Evolutionary conservation across 768 basidiomycete species (phyloP), one percentile per base, ranked within the genome.

Genomic region (Mycena kentingensis): DNA sequence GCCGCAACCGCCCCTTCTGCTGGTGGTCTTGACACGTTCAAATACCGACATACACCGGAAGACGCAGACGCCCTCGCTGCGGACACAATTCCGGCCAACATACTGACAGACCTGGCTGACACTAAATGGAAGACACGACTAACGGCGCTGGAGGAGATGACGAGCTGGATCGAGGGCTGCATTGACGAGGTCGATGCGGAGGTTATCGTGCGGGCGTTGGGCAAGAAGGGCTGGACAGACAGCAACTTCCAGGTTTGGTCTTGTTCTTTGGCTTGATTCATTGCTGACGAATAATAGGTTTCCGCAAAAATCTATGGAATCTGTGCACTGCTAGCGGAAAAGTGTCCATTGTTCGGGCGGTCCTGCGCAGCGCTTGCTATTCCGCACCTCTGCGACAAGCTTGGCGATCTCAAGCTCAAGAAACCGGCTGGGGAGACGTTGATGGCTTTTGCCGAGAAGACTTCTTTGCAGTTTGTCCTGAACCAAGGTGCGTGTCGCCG

Each of bases 221-320:
- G 82, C 3, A 98, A 96, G 77, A 93, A 90, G 58, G 93, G 95
- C 2, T 98, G 93, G 94, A 81, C 78, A n/a, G 97, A 99, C 73
- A 98, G 97, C 77, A 99, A 98, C 64, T 99, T 99, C 60, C 96
- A 99, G 75, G 95, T 90, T 54, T 50, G 70, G 63, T 5, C 26
- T 21, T 25, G 12, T 44, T 35, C n/a, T 51, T 38, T 54, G 26
- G 8, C 22, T 11, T 47, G 3, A 19, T 16, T 28, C 21, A 45
- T 24, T 13, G 13, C 44, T 27, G 38, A 39, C 31, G 41, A 35
- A 27, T 29, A 45, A 22, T 48, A 98, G 94, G 95, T 99, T 39
- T 94, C 91, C 5, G 77, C 86, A 15, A 98, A 95, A 69, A 68
- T 98, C 44, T 98, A 94, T 68, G 84, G 79, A 22, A 83, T 93